These are phyloP conservation scores for Agastache rugosa DNA, from an alignment of 257 asterid genomes.

Conservation along the genomic window DNA sequence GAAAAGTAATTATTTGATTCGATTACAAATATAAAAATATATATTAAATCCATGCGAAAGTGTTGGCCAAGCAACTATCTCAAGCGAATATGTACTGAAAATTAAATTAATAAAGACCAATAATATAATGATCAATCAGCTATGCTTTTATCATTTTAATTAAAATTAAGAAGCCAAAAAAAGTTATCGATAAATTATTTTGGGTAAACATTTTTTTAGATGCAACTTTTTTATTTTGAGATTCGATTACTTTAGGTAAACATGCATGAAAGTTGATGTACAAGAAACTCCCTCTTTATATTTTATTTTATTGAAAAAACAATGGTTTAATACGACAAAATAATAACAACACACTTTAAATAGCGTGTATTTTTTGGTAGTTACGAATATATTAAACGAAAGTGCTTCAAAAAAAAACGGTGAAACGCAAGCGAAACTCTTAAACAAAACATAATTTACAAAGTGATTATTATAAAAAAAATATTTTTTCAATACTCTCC, in stretches of 20 bases:
- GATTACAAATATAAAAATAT: neutral
- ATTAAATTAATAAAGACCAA: neutral
- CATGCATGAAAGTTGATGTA: neutral
- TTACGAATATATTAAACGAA: neutral
- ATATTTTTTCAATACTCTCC: neutral
- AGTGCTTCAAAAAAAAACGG: neutral
- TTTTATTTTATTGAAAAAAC: no score
- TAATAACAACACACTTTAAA: neutral
- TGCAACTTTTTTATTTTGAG: no score
- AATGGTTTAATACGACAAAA: neutral
- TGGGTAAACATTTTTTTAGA: no score
- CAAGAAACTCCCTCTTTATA: neutral
- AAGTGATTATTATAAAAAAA: neutral
- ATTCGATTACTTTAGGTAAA: neutral
- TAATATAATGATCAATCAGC: no score
- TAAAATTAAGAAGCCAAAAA: neutral
- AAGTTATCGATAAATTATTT: no score
- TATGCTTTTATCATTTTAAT: no score
- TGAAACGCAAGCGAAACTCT: neutral
- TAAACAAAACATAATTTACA: neutral
- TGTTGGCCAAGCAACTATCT: neutral
- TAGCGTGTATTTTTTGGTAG: neutral
- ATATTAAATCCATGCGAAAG: neutral
- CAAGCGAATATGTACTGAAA: neutral
- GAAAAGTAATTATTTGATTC: neutral